Evolutionary conservation across 2,329 filamentous ascomycete genomes (phyloP), one percentile per base, ranked within the genome.

Genomic region (Myotisia sp.): DNA sequence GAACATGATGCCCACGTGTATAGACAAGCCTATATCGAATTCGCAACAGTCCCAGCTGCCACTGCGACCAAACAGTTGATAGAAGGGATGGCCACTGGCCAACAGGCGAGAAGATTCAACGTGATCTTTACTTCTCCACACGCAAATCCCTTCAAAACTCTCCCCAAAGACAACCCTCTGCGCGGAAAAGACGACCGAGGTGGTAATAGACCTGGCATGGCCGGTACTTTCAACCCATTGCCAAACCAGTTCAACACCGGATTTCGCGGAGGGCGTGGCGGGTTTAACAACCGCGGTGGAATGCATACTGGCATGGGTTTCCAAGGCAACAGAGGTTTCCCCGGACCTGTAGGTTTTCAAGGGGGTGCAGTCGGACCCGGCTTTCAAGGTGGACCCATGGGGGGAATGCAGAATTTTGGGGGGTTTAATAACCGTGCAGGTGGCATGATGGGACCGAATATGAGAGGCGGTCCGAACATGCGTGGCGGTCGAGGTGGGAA

Each of bases 111-210:
- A 44, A 74, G 70, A 51, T 70, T 80, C 44, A 70, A 67, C 1
- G 74, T 82, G 29, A 72, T 73, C 38, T 94, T 85, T 62, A 79
- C 80, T 34, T 78, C 74, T 43, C 76, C 84, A 0, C 70, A 73
- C 30, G 68, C 71, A 44, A 95, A 95, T 54, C 85, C 86, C 0
- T 95, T 92, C 70, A 78, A 80, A 44, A 94, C 85, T 0, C 63
- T 92, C 3, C 86, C 85, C 12, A 93, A 93, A 61, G 86, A 93
- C 53, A 78, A 79, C 0, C 84, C 82, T 0, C 69, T 71, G 46
- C 73, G 81, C 18, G 67, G 65, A 38, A 76, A 83, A 51, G 65
- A 72, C 39, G 74, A 74, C 34, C 67, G 73, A 19, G 67, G 51
- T 14, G 52, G 55, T 33, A 67, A 63, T 48, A 63, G 62, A 38